A percentile compares a stretch with the other conserved stretches of the same genome.
phyloP scores from a whole-genome alignment of 1,284 basidiomycete species.

The Meira nashicola region DNA sequence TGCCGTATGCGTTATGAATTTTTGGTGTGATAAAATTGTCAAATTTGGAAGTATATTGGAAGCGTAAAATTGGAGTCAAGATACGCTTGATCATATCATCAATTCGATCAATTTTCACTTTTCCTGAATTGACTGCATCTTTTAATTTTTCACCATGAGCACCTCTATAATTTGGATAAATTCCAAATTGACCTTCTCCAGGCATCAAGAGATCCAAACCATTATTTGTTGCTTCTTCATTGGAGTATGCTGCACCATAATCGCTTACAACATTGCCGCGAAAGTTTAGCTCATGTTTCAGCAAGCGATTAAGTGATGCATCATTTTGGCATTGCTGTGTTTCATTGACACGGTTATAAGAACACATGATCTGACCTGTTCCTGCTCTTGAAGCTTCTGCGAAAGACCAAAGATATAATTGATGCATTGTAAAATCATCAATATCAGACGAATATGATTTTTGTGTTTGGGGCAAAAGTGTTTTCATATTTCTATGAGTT shows the following conservation, averaged over 20 bases:
- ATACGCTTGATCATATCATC: constrained; percentile 55
- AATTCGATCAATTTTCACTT: constrained; percentile 61
- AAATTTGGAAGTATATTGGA: constrained; percentile 25
- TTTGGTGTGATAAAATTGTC: constrained; percentile 30
- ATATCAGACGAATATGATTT: constrained; percentile 41
- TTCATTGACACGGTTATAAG: constrained; percentile 62
- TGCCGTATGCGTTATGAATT: too few species aligned
- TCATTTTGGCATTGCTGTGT: constrained; percentile 67
- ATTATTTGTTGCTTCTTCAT: constrained; percentile 57
- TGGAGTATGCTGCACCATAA: constrained; percentile 33
- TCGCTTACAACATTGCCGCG: constrained; percentile 63
- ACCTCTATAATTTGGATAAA: constrained; percentile 58
- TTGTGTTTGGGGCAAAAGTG: neutral
- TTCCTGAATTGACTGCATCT: constrained; percentile 64
- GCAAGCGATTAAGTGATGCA: constrained; percentile 64
- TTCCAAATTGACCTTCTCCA: constrained; percentile 32
- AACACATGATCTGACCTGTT: constrained; percentile 55
- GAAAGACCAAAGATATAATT: constrained; percentile 55
- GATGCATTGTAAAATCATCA: constrained; percentile 69
- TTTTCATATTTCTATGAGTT: constrained; percentile 37
- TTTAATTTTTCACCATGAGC: constrained; percentile 57
- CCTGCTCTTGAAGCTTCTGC: constrained; percentile 57
- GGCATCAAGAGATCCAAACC: constrained; percentile 65
- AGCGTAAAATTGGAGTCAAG: constrained; percentile 47
- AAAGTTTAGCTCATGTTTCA: constrained; percentile 72